These are phyloP conservation scores for Claviceps monticola DNA, from an alignment of 2,329 filamentous ascomycete species.

Conservation along the genomic window DNA sequence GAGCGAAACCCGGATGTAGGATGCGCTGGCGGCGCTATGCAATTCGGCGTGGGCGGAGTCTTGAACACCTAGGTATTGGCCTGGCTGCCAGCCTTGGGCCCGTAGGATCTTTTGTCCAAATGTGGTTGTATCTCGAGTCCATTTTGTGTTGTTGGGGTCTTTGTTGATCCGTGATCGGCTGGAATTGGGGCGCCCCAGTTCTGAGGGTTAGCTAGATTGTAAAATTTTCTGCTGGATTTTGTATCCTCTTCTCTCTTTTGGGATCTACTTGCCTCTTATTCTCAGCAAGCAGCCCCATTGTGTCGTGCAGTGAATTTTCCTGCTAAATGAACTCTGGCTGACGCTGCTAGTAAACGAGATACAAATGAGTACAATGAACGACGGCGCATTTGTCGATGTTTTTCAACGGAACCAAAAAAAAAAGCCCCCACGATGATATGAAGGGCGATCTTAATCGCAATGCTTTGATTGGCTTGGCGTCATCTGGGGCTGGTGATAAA, in stretches of 20 bases:
- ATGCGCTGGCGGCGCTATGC: constrained; percentile 67
- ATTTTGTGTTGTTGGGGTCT: constrained; percentile 93
- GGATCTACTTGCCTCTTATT: constrained; percentile 16
- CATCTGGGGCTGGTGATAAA: not conserved
- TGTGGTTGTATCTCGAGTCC: constrained; percentile 66
- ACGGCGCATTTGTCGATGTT: not conserved
- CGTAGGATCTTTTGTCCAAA: constrained; percentile 87
- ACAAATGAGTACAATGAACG: not conserved
- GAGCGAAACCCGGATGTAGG: constrained; percentile 70
- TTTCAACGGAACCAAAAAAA: not conserved
- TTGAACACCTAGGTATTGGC: constrained; percentile 65
- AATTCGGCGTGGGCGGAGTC: constrained; percentile 61
- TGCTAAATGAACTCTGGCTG: not conserved
- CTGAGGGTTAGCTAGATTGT: not conserved
- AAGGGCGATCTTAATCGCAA: not conserved
- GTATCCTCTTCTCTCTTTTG: not conserved
- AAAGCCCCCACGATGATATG: not conserved
- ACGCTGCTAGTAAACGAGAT: no score
- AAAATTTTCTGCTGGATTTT: not conserved
- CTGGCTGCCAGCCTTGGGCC: constrained; percentile 81
- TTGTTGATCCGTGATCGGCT: constrained; percentile 56
- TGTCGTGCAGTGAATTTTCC: constrained; percentile 5
- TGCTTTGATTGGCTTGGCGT: not conserved
- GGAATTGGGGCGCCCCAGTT: not conserved
- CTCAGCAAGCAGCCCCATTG: constrained; percentile 24